Evolutionary conservation across 139 green algal genomes (phyloP).

Genomic region (Chlamydomonas sp.): DNA sequence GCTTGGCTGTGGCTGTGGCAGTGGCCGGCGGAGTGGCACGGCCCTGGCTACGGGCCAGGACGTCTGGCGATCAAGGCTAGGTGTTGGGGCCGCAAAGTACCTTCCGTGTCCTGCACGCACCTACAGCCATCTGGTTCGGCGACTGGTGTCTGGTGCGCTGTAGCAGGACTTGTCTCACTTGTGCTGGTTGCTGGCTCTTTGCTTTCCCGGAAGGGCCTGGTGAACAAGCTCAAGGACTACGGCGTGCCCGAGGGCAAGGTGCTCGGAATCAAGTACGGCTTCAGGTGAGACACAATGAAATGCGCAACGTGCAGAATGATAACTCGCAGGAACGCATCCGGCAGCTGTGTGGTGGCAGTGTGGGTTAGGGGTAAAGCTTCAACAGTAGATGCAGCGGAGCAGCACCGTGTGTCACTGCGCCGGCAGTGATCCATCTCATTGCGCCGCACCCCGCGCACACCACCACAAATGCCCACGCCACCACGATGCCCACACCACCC

Average conservation of each 20-base stretch:
- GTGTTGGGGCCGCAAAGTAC: no score
- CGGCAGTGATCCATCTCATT: no score
- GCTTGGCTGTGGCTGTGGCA: not conserved
- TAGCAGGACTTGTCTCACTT: no score
- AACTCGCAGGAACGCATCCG: no score
- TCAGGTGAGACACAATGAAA: constrained; percentile 46
- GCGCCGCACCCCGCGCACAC: not conserved
- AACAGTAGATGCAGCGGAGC: not conserved
- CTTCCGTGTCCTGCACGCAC: no score
- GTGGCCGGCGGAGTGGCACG: not conserved
- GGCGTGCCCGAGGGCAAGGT: constrained; percentile 91
- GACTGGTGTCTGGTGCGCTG: no score
- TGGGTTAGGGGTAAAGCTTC: not conserved
- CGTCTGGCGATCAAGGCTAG: no score
- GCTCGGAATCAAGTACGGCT: constrained; percentile 90
- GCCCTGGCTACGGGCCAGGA: not conserved
- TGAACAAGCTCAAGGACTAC: constrained; percentile 89
- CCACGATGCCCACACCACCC: not conserved
- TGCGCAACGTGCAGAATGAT: no score
- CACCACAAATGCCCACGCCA: not conserved
- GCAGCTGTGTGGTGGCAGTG: not conserved
- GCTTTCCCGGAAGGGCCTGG: constrained; percentile 62
- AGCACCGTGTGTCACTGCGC: no score
- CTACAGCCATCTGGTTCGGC: no score
- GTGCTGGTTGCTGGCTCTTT: no score